Evolutionary conservation across 2,329 filamentous ascomycete species (phyloP).

Genomic region (Metarhizium brunneum): DNA sequence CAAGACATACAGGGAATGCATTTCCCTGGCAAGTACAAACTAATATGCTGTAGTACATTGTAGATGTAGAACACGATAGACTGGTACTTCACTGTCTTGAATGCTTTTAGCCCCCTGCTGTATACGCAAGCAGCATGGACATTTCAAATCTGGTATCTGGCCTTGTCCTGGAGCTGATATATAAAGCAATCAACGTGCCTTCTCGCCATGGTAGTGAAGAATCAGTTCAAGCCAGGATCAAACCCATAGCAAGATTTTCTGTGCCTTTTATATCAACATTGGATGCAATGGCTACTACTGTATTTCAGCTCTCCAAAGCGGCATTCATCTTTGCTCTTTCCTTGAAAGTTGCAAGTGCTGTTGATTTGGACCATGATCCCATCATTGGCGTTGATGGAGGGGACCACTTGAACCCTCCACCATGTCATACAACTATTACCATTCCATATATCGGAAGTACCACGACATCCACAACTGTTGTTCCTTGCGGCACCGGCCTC

Average conservation of each 20-base stretch:
- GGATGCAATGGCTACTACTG: background rate
- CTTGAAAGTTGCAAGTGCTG: background rate
- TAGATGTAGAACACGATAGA: no score
- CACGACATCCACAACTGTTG: conserved; percentile 1
- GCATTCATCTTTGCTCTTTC: background rate
- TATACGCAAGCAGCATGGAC: no score
- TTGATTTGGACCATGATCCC: background rate
- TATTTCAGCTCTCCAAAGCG: background rate
- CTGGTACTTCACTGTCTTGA: no score
- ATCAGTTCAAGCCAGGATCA: background rate
- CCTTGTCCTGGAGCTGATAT: no score
- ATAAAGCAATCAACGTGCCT: no score
- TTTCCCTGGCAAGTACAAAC: no score
- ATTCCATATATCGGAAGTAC: background rate
- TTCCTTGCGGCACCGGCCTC: background rate
- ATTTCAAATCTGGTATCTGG: no score
- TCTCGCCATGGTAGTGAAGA: background rate
- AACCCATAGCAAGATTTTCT: background rate
- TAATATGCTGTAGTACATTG: no score
- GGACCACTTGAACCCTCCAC: background rate
- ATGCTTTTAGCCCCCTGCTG: no score
- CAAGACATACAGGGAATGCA: no score
- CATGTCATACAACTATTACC: background rate
- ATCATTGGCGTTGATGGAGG: background rate
- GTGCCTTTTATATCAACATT: background rate